phyloP scores from a whole-genome alignment of 768 basidiomycete species.

The Ephemerocybe angulata region DNA sequence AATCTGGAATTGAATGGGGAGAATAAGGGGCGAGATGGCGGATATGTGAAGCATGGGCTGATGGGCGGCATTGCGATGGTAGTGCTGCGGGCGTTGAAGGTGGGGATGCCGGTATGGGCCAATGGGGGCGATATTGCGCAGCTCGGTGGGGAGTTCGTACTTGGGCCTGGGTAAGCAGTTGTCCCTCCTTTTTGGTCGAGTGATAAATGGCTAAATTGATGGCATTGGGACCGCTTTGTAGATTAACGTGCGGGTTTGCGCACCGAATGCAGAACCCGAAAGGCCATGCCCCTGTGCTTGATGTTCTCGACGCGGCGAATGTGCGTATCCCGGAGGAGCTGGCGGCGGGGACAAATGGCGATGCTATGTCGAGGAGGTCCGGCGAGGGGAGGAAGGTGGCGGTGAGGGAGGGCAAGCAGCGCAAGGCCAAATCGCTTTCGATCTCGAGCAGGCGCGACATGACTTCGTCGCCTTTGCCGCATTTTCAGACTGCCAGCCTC shows the following conservation, averaged over 20 bases:
- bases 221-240: background rate
- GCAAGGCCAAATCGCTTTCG: background rate
- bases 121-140: slow-evolving; percentile 73
- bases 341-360: background rate
- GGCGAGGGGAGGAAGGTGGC: background rate
- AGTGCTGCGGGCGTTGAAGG: slow-evolving; percentile 61
- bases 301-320: slow-evolving; percentile 61
- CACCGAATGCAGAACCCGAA: slow-evolving; percentile 82
- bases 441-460: background rate
- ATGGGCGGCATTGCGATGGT: slow-evolving; percentile 74
- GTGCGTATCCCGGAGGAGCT: slow-evolving; percentile 16
- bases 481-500: too few relatives aligned
- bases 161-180: slow-evolving; percentile 40
- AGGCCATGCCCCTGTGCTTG: slow-evolving; percentile 69
- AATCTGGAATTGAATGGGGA: slow-evolving; percentile 3
- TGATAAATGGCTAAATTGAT: background rate
- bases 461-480: too few relatives aligned
- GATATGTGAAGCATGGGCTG: slow-evolving; percentile 64
- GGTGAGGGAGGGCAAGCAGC: background rate
- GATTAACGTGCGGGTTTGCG: slow-evolving; percentile 65
- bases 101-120: slow-evolving; percentile 80
- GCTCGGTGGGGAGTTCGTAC: slow-evolving; percentile 84
- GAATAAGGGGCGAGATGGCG: slow-evolving; percentile 17
- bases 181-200: background rate
- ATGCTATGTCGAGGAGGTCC: background rate